Base-by-base conservation (phyloP, 306 rosid genomes). In the Vigna mungo region DNA sequence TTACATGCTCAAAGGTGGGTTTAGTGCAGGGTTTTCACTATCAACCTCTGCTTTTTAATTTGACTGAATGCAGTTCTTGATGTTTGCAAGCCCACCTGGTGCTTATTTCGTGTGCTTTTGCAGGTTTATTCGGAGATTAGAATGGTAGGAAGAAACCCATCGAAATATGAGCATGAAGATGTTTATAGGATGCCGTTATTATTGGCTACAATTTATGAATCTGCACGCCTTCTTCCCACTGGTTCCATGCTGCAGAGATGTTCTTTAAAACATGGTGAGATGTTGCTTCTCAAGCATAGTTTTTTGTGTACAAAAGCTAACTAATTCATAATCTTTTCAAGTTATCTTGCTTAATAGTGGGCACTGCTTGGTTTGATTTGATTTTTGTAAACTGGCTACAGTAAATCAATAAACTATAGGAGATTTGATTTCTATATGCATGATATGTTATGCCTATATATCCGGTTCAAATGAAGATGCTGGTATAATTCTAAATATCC, bases 211-310 rank as follows among this genome's bases (percentile, higher is more conserved):
- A 68, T 90, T 70, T 93, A 85, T 53, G 95, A 93, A 81, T 84
- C 95, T 77, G 90, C 88, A n/a, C 91, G 96, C 37, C 93, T 93
- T 83, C 84, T 89, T 53, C 89, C 93, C 36, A 73, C 82, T 1
- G 85, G 94, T 61, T 85, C 90, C 64, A 82, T 93, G 83, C 79
- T 93, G 52, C 96, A 91, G 85, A 88, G 98, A 85, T 93, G 98
- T 80, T 93, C 94, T 71, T 74, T 88, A 59, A 80, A 85, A 75
- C 83, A 81, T 79, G 96, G 96, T 93, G 85, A 81, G 76, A 74
- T 62, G 4, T 65, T 78, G 72, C 79, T 60, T 23, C 37, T 37
- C 60, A 21, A 65, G 20, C 30, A 39, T 68, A n/a, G 25, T 25
- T 25, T 25, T 25, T 25, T 25, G 27, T 25, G 27, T 25, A 25